Conservation (phyloP, 257 asterid species). For the Eustoma russellianum region DNA sequence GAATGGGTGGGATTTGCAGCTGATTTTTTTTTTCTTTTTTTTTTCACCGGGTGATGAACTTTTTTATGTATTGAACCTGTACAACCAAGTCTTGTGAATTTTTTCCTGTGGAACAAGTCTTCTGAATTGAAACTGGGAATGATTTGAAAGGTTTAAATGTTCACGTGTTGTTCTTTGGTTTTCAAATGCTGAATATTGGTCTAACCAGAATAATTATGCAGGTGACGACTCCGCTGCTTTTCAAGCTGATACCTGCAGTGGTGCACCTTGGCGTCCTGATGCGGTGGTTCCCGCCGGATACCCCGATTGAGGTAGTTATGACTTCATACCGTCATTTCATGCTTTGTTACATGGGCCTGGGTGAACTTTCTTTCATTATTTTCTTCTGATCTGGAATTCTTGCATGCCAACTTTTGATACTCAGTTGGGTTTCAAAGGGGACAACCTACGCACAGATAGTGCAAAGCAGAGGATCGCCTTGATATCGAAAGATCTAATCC, state of each 20-base stretch:
- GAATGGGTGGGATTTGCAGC: too few relatives aligned
- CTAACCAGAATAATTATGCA: conserved; percentile 19
- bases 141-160: too few relatives aligned
- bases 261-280: conserved; percentile 86
- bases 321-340: background rate
- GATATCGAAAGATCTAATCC: conserved; percentile 54
- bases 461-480: conserved; percentile 79
- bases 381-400: background rate
- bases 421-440: conserved; percentile 76
- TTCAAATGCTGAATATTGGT: background rate
- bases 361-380: background rate
- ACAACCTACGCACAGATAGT: conserved; percentile 72
- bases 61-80: too few relatives aligned
- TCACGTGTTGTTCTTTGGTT: too few relatives aligned
- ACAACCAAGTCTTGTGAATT: too few relatives aligned
- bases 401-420: conserved; percentile 6
- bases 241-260: conserved; percentile 91
- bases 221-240: conserved; percentile 95
- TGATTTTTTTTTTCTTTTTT: too few relatives aligned
- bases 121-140: too few relatives aligned
- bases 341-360: background rate
- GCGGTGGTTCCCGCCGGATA: conserved; percentile 89
- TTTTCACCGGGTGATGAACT: too few relatives aligned
- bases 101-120: too few relatives aligned
- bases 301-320: conserved; percentile 57